Conservation (phyloP, 257 asterid species). For the Paraleonurus japonicus region DNA sequence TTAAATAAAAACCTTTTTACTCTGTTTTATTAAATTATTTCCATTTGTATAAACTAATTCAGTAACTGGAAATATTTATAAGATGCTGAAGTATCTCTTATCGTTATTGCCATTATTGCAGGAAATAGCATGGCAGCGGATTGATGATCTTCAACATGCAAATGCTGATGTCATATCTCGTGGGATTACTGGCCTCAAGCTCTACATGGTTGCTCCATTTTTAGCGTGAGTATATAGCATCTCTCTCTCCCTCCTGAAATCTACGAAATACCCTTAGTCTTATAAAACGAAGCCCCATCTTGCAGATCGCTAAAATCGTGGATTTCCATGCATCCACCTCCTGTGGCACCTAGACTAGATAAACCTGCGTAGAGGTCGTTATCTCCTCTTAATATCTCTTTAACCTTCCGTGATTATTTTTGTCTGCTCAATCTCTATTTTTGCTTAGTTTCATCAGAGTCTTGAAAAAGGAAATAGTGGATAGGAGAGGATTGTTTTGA, state of each 20-base stretch:
- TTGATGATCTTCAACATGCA: slow-evolving; percentile 72
- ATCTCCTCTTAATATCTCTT: slow-evolving; percentile 14
- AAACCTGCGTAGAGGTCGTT: slow-evolving; percentile 59
- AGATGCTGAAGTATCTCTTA: background rate
- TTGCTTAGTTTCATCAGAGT: background rate
- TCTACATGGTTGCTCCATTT: slow-evolving; percentile 92
- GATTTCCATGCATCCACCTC: slow-evolving; percentile 72
- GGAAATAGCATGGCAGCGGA: slow-evolving; percentile 97
- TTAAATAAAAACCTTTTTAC: background rate
- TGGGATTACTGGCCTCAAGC: slow-evolving; percentile 70
- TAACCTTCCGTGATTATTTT: background rate
- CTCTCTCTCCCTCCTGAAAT: background rate
- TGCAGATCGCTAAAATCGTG: slow-evolving; percentile 73
- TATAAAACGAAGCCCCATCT: slow-evolving; percentile 6
- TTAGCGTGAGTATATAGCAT: slow-evolving; percentile 49
- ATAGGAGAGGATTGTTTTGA: background rate
- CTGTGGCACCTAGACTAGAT: slow-evolving; percentile 54
- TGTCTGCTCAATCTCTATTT: slow-evolving; percentile 12
- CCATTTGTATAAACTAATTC: background rate
- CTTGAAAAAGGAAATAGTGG: background rate
- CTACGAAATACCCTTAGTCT: background rate
- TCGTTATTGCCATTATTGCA: slow-evolving; percentile 29
- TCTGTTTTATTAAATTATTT: background rate
- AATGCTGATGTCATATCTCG: slow-evolving; percentile 80
- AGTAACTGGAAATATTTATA: background rate